Percentiles rank a stretch among this genome's conserved stretches.
phyloP scores from a whole-genome alignment of 2,329 filamentous ascomycete genomes.

The Thielaviopsis musarum region DNA sequence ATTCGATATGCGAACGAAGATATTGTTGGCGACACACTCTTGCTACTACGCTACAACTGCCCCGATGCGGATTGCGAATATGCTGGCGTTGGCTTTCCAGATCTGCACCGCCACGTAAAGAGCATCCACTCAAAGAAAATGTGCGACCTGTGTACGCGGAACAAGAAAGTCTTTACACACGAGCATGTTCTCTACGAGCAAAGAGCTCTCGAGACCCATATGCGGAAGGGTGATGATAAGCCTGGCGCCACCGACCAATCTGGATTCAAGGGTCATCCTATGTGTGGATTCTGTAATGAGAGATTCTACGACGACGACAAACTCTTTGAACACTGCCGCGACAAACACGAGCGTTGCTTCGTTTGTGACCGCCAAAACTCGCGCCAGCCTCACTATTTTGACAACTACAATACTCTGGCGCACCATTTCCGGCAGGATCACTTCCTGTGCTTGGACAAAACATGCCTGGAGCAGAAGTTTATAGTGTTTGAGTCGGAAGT shows the following conservation, averaged over 20 bases:
- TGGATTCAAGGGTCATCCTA: conserved; percentile 87
- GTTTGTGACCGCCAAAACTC: conserved; percentile 63
- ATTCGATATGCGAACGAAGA: conserved; percentile 81
- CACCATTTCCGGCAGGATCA: conserved; percentile 78
- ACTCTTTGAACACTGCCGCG: conserved; percentile 80
- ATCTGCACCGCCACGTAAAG: conserved; percentile 59
- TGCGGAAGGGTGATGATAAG: conserved; percentile 77
- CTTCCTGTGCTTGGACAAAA: conserved; percentile 65
- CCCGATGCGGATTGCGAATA: conserved; percentile 67
- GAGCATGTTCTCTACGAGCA: conserved; percentile 85
- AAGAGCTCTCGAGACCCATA: conserved; percentile 68
- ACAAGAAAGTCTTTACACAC: conserved; percentile 97
- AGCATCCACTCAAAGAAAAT: conserved; percentile 70
- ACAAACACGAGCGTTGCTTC: conserved; percentile 89
- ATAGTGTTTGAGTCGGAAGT: conserved; percentile 91
- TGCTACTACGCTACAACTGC: conserved; percentile 87
- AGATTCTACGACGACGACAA: conserved; percentile 95
- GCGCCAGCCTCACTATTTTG: conserved; percentile 73
- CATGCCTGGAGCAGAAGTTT: conserved; percentile 94
- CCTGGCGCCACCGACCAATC: conserved; percentile 83
- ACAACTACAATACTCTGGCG: conserved; percentile 75
- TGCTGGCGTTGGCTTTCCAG: conserved; percentile 51
- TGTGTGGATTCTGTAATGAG: conserved; percentile 82
- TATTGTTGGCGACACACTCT: conserved; percentile 77
- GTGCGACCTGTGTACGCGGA: conserved; percentile 77